These are phyloP conservation scores for Pseudotsuga menziesii DNA, from an alignment of 75 land plant genomes.

Conservation along the genomic window DNA sequence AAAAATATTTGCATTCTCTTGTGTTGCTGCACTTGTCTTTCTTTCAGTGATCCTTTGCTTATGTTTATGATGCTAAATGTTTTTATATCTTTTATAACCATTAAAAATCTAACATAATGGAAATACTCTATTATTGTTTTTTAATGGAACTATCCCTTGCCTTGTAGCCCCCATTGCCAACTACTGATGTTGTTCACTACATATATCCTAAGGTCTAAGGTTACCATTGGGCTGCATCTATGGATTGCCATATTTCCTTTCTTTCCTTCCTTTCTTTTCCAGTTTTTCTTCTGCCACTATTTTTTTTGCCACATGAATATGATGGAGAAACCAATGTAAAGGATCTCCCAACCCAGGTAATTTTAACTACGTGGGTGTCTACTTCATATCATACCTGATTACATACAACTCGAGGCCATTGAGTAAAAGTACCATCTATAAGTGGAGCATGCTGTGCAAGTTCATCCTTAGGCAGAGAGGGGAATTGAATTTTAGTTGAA, in stretches of 20 bases:
- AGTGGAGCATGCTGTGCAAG: slow-evolving; percentile 90
- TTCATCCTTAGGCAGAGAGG: slow-evolving; percentile 25
- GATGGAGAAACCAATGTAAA: no score
- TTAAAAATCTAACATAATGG: no score
- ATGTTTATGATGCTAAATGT: no score
- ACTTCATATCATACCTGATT: slow-evolving; percentile 85
- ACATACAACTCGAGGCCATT: slow-evolving; percentile 93
- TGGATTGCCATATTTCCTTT: slow-evolving; percentile 93
- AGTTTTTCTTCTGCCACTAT: no score
- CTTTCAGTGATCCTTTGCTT: no score
- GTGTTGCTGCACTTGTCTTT: no score
- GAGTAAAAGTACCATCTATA: slow-evolving; percentile 88
- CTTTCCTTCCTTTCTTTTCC: no score
- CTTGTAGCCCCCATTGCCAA: slow-evolving; percentile 39
- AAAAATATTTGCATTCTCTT: no score
- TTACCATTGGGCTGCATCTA: slow-evolving; percentile 38
- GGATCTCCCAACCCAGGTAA: no score
- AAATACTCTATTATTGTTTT: slow-evolving; percentile 28
- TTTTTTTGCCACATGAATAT: no score
- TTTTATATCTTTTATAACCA: no score
- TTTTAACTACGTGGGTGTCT: no score
- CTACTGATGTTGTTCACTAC: slow-evolving; percentile 39
- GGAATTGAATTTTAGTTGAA: slow-evolving; percentile 21
- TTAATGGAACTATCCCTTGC: slow-evolving; percentile 40
- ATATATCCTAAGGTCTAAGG: slow-evolving; percentile 67